Evolutionary conservation across 2,329 filamentous ascomycete genomes (phyloP), one percentile per base, ranked within the genome.

Genomic region (Ceratocystis eucalypticola): DNA sequence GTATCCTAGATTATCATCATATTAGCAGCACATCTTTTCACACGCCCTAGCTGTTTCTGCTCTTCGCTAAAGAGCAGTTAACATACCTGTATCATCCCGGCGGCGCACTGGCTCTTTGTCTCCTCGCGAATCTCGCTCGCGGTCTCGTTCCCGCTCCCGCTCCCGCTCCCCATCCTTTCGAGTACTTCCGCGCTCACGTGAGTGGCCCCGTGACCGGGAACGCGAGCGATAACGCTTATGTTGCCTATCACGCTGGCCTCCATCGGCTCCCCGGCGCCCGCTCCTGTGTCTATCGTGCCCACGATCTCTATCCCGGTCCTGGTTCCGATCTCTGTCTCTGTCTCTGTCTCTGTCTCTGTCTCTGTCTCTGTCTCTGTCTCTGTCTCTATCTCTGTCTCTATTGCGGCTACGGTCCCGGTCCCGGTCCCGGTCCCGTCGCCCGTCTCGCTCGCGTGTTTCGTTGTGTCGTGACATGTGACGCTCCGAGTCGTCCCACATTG

Each of bases 401-500:
- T 73, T 71, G 41, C 69, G 68, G 57, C 70, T 69, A 20, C 71
- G 65, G 61, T 74, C 71, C 63, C 73, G 70, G 64, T 72, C 71
- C 20, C 72, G 70, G 62, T 74, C 73, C 12, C 71, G 70, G 8
- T 65, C 53, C 44, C 72, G 71, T 41, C 73, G 72, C 62, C 70
- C 71, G 46, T 70, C 70, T 64, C 73, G 72, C 37, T 65, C 64
- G 44, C 55, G 50, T 25, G 33, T 28, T 10, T 44, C 25, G 53
- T 28, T 46, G 17, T 41, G 61, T 45, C 53, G 69, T 64, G 71
- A 70, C 65, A 74, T 74, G 65, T 74, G 75, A 20, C 77, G 75
- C 65, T 79, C 77, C 10, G 78, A 75, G 53, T 82, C 79, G 69
- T 88, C 84, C 82, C 83, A 84, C 80, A 84, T 84, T 64, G 82